Percentiles rank a stretch among this genome's conserved stretches.
Conservation (phyloP, 2,329 filamentous ascomycete genomes). For the Aspergillus pseudonomiae region DNA sequence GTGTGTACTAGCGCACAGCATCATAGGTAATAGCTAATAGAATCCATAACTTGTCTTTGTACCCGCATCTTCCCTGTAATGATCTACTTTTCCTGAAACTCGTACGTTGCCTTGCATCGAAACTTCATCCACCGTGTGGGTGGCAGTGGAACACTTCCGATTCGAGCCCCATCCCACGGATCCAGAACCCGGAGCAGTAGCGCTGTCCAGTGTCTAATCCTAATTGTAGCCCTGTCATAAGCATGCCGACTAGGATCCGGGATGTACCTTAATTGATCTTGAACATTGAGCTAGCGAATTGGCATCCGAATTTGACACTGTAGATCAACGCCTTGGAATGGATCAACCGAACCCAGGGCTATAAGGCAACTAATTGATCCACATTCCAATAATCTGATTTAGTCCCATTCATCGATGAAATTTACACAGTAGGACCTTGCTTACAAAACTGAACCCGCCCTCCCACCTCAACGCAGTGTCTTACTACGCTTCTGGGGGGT, state of each 20-base stretch:
- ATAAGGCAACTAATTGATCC: not conserved
- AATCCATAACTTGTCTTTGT: conserved; percentile 29
- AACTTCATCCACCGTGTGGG: not conserved
- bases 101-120: not conserved
- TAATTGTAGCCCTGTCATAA: not conserved
- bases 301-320: not conserved
- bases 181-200: not conserved
- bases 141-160: not conserved
- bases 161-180: not conserved
- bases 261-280: conserved; percentile 1
- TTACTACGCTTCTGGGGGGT: not conserved
- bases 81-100: not conserved
- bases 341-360: not conserved
- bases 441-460: not conserved
- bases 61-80: not conserved
- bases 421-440: not conserved
- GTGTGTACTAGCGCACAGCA: conserved; percentile 27
- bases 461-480: not conserved
- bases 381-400: not conserved
- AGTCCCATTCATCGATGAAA: not conserved
- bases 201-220: not conserved
- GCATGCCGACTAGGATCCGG: not conserved
- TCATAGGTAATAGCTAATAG: conserved; percentile 45
- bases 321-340: not conserved
- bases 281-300: not conserved